Percentiles rank a stretch among this genome's conserved stretches.
Evolutionary conservation across 1,284 basidiomycete genomes (phyloP).

Genomic region (Rugiboletus extremiorientalis): DNA sequence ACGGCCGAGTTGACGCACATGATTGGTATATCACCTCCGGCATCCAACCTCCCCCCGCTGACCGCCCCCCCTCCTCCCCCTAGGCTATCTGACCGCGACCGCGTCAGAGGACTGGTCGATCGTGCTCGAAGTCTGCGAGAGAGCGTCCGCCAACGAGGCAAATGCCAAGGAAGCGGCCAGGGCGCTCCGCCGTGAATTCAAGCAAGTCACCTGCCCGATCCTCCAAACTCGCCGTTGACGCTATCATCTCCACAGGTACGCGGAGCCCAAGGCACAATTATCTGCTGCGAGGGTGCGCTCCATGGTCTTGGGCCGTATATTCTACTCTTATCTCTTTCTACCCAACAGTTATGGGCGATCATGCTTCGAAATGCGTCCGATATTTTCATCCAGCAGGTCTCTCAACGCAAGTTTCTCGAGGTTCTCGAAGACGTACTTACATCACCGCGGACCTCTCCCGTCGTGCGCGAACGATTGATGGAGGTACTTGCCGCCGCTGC

Average conservation of each 20-base stretch:
- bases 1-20: constrained; percentile 60
- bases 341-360: constrained; percentile 73
- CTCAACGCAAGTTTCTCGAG: constrained; percentile 75
- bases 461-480: constrained; percentile 68
- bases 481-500: constrained; percentile 74
- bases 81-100: constrained; percentile 73
- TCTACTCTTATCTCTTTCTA: constrained; percentile 5
- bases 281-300: constrained; percentile 64
- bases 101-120: constrained; percentile 77
- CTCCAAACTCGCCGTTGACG: not conserved
- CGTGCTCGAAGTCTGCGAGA: constrained; percentile 76
- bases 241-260: constrained; percentile 48
- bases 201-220: constrained; percentile 43
- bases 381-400: constrained; percentile 63
- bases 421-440: constrained; percentile 67
- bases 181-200: constrained; percentile 74
- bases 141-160: constrained; percentile 61
- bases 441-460: constrained; percentile 60
- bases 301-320: not conserved
- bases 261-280: constrained; percentile 66
- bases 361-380: constrained; percentile 74
- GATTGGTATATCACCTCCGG: constrained; percentile 51
- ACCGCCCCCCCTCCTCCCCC: not conserved
- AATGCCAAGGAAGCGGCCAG: constrained; percentile 75
- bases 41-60: not conserved